Percentiles rank a stretch among this genome's conserved stretches.
Conservation (phyloP, 1,284 basidiomycete genomes). For the Neolentinus lepideus region DNA sequence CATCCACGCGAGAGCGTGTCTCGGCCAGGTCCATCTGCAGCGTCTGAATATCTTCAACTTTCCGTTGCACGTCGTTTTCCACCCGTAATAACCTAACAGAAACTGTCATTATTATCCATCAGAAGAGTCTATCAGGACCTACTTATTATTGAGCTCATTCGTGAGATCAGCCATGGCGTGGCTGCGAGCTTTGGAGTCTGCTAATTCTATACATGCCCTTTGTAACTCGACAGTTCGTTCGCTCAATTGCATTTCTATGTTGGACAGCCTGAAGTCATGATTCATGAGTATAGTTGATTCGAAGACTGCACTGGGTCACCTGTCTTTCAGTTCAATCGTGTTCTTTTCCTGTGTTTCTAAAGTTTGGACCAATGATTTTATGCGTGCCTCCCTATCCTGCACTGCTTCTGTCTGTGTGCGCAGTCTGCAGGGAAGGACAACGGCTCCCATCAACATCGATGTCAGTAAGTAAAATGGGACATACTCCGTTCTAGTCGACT, state of each 20-base stretch:
- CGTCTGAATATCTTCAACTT: background rate
- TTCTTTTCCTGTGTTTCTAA: background rate
- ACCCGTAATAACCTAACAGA: background rate
- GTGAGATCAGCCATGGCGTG: background rate
- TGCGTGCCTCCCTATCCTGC: background rate
- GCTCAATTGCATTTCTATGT: background rate
- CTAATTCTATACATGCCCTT: background rate
- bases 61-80: too few species aligned
- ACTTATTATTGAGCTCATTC: background rate
- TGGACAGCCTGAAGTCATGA: background rate
- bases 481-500: background rate
- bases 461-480: background rate
- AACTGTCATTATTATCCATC: background rate
- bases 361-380: background rate
- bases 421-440: background rate
- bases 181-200: background rate
- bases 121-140: background rate
- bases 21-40: background rate
- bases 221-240: background rate
- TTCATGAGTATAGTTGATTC: too few species aligned
- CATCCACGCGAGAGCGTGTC: background rate
- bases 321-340: background rate
- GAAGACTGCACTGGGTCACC: background rate
- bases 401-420: background rate
- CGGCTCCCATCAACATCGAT: background rate